phyloP scores from a whole-genome alignment of 495 filamentous ascomycete genomes.

The Penicillium parvum region DNA sequence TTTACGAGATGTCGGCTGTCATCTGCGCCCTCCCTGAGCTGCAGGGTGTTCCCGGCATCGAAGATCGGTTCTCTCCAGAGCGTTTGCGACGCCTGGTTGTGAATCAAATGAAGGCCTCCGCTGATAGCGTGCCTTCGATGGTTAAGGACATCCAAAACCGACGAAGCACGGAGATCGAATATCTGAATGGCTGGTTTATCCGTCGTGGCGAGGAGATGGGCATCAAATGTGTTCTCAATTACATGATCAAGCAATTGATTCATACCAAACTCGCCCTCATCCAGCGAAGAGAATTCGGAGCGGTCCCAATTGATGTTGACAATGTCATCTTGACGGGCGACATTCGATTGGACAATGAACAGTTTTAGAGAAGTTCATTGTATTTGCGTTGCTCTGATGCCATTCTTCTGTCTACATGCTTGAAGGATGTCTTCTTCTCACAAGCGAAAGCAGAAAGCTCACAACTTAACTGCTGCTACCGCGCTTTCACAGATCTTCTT shows the following conservation, averaged over 20 bases:
- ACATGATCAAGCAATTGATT: slow-evolving; percentile 59
- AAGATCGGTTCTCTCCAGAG: slow-evolving; percentile 51
- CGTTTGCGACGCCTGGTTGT: slow-evolving; percentile 53
- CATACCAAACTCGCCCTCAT: slow-evolving; percentile 24
- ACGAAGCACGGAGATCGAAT: slow-evolving; percentile 70
- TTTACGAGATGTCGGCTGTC: slow-evolving; percentile 61
- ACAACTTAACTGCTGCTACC: slow-evolving; percentile 20
- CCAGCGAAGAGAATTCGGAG: slow-evolving; percentile 21
- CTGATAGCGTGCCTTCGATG: slow-evolving; percentile 72
- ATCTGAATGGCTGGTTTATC: slow-evolving; percentile 82
- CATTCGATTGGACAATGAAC: slow-evolving; percentile 4
- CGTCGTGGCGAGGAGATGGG: slow-evolving; percentile 63
- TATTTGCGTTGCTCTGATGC: background rate
- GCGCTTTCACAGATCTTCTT: slow-evolving; percentile 34
- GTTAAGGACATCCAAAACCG: slow-evolving; percentile 65
- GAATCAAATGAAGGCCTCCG: slow-evolving; percentile 56
- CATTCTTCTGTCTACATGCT: background rate
- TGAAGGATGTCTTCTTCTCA: too few relatives aligned
- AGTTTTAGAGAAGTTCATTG: background rate
- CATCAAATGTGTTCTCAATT: slow-evolving; percentile 61
- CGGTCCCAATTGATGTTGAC: slow-evolving; percentile 33
- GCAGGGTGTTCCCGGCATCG: slow-evolving; percentile 53
- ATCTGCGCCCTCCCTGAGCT: slow-evolving; percentile 65
- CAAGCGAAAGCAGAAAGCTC: background rate
- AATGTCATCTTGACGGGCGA: slow-evolving; percentile 12